A percentile compares a stretch with the other conserved stretches of the same genome.
Evolutionary conservation across 2,329 filamentous ascomycete genomes (phyloP).

Genomic region (Rhynchosporium graminicola): DNA sequence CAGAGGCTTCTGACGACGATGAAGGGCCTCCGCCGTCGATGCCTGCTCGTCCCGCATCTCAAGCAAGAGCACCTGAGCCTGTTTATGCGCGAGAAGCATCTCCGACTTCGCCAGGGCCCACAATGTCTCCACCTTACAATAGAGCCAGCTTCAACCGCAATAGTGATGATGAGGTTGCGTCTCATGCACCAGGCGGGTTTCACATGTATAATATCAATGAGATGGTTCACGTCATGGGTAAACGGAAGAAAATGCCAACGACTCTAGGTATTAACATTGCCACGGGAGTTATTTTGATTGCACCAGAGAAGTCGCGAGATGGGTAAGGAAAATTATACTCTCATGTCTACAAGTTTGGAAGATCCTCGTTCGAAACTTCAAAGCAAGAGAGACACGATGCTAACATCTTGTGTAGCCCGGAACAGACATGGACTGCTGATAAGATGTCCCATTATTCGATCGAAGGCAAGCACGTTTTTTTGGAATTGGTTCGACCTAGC

Average conservation of each 20-base stretch:
- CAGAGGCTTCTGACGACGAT: slow-evolving; percentile 69
- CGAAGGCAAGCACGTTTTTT: slow-evolving; percentile 96
- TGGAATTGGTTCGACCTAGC: slow-evolving; percentile 88
- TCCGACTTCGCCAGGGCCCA: slow-evolving; percentile 46
- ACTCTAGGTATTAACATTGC: slow-evolving; percentile 90
- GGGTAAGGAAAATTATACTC: slow-evolving; percentile 40
- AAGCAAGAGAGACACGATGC: neutral
- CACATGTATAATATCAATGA: slow-evolving; percentile 97
- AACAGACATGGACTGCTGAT: slow-evolving; percentile 91
- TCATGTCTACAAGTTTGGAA: neutral
- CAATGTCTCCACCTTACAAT: slow-evolving; percentile 57
- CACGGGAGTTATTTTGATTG: slow-evolving; percentile 86
- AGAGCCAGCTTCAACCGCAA: slow-evolving; percentile 45
- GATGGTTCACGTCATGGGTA: slow-evolving; percentile 95
- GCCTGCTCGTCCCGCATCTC: slow-evolving; percentile 62
- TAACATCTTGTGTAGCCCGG: slow-evolving; percentile 52
- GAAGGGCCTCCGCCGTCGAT: slow-evolving; percentile 60
- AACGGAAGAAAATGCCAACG: slow-evolving; percentile 98
- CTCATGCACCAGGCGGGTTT: slow-evolving; percentile 72
- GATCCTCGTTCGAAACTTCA: neutral
- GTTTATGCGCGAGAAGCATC: slow-evolving; percentile 31
- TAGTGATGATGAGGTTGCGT: slow-evolving; percentile 48
- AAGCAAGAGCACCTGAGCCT: slow-evolving; percentile 47
- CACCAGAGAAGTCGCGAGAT: slow-evolving; percentile 80
- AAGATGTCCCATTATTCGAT: slow-evolving; percentile 97